Evolutionary conservation across 805 yeast genomes (phyloP).

Genomic region (Starmerella vaccinii): DNA sequence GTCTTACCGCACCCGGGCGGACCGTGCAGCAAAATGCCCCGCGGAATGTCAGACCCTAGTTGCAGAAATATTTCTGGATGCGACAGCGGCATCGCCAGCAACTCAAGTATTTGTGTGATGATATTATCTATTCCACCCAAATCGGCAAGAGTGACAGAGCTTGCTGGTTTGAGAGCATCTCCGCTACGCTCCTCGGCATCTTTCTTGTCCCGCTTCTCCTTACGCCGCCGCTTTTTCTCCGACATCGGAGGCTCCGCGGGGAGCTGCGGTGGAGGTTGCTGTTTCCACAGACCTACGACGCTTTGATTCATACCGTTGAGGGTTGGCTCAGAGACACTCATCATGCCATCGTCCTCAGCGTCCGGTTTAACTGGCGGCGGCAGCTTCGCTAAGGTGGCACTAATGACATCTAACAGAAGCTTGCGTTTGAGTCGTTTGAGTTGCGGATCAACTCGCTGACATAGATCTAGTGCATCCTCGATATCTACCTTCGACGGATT

Average conservation of each 20-base stretch:
- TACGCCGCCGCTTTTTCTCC: conserved; percentile 6
- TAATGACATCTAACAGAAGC: conserved; percentile 53
- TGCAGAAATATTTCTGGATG: conserved; percentile 86
- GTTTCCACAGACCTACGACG: conserved; percentile 59
- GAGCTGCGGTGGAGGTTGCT: conserved; percentile 16
- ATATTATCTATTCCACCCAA: conserved; percentile 85
- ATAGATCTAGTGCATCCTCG: conserved; percentile 28
- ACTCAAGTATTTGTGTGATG: conserved; percentile 77
- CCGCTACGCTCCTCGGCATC: conserved; percentile 14
- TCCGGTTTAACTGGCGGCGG: conserved; percentile 32
- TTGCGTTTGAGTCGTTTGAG: conserved; percentile 60
- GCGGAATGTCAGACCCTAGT: conserved; percentile 90
- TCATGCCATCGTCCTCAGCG: conserved; percentile 38
- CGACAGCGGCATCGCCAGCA: conserved; percentile 79
- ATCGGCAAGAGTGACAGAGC: conserved; percentile 49
- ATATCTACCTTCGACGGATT: conserved; percentile 14
- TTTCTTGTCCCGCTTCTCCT: conserved; percentile 4
- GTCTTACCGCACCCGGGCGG: conserved; percentile 99
- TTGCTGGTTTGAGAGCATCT: conserved; percentile 34
- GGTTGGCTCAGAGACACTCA: conserved; percentile 48
- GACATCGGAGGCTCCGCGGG: not conserved
- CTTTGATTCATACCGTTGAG: conserved; percentile 64
- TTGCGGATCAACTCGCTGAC: conserved; percentile 55
- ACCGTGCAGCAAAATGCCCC: conserved; percentile 89
- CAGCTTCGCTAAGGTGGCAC: conserved; percentile 48